Base-by-base conservation (phyloP, 768 basidiomycete genomes). In the Amanita pseudoporphyria region DNA sequence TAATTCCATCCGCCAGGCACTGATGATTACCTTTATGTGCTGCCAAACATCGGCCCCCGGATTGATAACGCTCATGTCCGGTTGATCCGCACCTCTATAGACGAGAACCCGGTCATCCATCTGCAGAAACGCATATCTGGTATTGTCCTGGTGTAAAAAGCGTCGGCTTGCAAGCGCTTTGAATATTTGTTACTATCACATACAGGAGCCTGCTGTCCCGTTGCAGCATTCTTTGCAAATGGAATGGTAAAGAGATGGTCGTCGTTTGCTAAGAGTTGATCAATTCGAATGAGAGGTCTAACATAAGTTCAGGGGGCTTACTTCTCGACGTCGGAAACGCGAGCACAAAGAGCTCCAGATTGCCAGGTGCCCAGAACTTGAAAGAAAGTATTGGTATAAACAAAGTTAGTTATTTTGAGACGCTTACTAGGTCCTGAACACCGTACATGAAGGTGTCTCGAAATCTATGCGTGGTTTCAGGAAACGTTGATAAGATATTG, bases 21-120 rank as follows among this genome's bases (percentile, higher is more conserved):
- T 31, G 42, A 45, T 14, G 16, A 57, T 56, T 55, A 78, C 91
- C 78, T 94, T 95, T 64, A 97, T 86, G 66, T 88, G 87, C 57
- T 98, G 92, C 94, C 95, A 98, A 14, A 97, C 94, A 59, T 97
- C 94, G 3, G 90, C 90, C 62, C 95, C 93, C 13, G 94, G 93
- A 60, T 97, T 97, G 60, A 98, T 96, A 51, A 99, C 84, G 60
- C 91, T 95, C 84, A 96, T 86, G 62, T 97, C 94, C 5, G 95
- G 94, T 62, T 97, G 94, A 63, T 97, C 95, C 24, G 94, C 91
- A 12, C 95, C 94, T 48, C 95, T 79, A 64, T 97, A 99, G 13
- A 97, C 82, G 1, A 96, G 74, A 2, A 88, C 87, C 36, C 91
- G 81, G 58, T 98, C 95, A 58, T 97, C 93, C 79, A 94, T 81